Conservation (phyloP, 2,329 filamentous ascomycete species). For the Aspergillus sp. region DNA sequence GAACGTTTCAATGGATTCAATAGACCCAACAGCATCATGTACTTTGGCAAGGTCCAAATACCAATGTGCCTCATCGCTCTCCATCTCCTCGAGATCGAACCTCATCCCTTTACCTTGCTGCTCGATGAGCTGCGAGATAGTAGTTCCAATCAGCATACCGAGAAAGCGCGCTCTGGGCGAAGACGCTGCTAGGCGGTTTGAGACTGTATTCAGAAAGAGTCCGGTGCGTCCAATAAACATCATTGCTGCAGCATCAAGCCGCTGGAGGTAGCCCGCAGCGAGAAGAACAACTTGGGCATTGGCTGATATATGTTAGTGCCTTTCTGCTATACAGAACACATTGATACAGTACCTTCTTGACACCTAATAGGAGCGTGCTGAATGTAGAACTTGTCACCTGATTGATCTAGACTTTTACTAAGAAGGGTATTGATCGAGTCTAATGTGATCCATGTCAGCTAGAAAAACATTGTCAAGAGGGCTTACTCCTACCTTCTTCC, state of each 20-base stretch:
- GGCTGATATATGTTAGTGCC: constrained; percentile 53
- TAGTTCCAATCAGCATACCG: constrained; percentile 84
- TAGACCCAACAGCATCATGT: constrained; percentile 63
- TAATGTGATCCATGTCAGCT: constrained; percentile 25
- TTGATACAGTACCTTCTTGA: constrained; percentile 71
- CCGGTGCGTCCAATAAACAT: constrained; percentile 70
- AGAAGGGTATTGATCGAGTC: constrained; percentile 52
- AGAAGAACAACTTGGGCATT: constrained; percentile 79
- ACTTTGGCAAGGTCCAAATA: constrained; percentile 68
- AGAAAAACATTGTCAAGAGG: no score
- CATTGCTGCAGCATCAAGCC: constrained; percentile 66
- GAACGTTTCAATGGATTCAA: constrained; percentile 52
- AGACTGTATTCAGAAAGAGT: constrained; percentile 74
- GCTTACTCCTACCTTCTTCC: constrained; percentile 46
- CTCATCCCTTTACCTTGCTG: constrained; percentile 70
- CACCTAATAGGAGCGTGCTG: constrained; percentile 80
- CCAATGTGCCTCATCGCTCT: constrained; percentile 71
- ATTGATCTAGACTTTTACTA: constrained; percentile 70
- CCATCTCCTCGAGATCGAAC: constrained; percentile 80
- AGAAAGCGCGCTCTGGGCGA: constrained; percentile 76
- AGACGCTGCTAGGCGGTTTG: constrained; percentile 78
- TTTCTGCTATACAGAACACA: no score
- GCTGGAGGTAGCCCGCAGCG: constrained; percentile 72
- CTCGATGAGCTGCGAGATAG: constrained; percentile 66
- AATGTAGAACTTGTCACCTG: constrained; percentile 85